Conservation (phyloP, 2,329 filamentous ascomycete genomes). For the Lasiodiplodia hormozganensis region DNA sequence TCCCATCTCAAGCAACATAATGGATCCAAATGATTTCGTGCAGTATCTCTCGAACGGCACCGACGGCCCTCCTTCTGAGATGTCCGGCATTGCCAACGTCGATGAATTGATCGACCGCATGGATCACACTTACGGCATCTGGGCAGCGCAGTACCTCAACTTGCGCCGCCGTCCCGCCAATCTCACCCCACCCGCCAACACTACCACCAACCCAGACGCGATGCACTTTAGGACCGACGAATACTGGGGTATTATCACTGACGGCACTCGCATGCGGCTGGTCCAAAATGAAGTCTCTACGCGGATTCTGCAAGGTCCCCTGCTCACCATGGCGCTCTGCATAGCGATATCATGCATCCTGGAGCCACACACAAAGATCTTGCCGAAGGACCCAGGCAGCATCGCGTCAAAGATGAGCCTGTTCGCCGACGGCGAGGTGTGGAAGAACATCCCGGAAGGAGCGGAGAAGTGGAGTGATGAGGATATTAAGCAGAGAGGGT, state of each 20-base stretch:
- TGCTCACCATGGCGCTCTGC: neutral
- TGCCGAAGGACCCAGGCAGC: neutral
- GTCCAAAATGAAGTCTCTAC: neutral
- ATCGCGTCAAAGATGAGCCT: neutral
- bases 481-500: too few relatives aligned
- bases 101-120: too few relatives aligned
- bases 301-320: neutral
- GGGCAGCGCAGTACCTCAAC: too few relatives aligned
- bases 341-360: neutral
- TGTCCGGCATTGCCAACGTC: too few relatives aligned
- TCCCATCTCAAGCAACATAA: too few relatives aligned
- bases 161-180: too few relatives aligned
- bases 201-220: neutral
- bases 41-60: too few relatives aligned
- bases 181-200: neutral
- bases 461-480: too few relatives aligned
- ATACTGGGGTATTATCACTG: neutral
- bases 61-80: too few relatives aligned
- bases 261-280: neutral
- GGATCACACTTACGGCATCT: too few relatives aligned
- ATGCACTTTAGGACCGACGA: neutral
- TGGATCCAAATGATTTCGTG: too few relatives aligned
- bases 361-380: neutral
- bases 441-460: too few relatives aligned
- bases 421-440: neutral